Percentiles rank a stretch among this genome's conserved stretches.
These are phyloP conservation scores for Metschnikowia reukaufii DNA, from an alignment of 805 yeast species.

Conservation along the genomic window DNA sequence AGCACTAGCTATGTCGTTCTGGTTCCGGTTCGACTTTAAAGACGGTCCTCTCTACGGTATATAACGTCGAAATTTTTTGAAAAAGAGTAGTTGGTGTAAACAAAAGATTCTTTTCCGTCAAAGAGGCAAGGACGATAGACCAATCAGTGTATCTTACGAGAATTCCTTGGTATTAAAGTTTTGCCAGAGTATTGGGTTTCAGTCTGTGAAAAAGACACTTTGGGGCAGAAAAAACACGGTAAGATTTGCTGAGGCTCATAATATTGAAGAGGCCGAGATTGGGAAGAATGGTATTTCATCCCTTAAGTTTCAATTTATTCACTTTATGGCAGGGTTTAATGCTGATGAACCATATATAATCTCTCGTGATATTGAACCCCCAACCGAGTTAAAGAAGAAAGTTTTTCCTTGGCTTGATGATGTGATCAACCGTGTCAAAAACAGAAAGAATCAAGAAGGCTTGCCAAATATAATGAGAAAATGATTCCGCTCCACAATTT, in stretches of 20 bases:
- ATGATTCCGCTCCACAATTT: background rate
- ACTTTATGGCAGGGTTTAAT: slow-evolving; percentile 3
- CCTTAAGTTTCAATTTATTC: slow-evolving; percentile 1
- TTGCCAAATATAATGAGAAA: background rate
- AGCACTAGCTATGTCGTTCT: slow-evolving; percentile 6
- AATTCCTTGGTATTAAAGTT: background rate
- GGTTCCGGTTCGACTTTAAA: slow-evolving; percentile 9
- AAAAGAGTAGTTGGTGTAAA: background rate
- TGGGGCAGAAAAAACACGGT: background rate
- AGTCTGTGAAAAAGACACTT: background rate
- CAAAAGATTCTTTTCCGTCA: background rate
- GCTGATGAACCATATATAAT: slow-evolving; percentile 1
- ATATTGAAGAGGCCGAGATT: slow-evolving; percentile 2
- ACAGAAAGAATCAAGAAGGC: background rate
- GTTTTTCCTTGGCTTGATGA: slow-evolving; percentile 10
- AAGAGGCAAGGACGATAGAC: background rate
- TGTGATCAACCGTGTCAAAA: background rate
- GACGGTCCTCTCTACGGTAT: slow-evolving; percentile 2
- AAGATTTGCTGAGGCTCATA: background rate
- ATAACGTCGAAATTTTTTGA: background rate
- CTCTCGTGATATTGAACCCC: slow-evolving; percentile 7
- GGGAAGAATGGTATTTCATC: slow-evolving; percentile 1
- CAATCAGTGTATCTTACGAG: background rate
- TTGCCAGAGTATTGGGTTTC: background rate
- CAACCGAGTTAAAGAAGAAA: slow-evolving; percentile 1